Evolutionary conservation across 1,284 basidiomycete species (phyloP).

Genomic region (Phellinidium pouzarii): DNA sequence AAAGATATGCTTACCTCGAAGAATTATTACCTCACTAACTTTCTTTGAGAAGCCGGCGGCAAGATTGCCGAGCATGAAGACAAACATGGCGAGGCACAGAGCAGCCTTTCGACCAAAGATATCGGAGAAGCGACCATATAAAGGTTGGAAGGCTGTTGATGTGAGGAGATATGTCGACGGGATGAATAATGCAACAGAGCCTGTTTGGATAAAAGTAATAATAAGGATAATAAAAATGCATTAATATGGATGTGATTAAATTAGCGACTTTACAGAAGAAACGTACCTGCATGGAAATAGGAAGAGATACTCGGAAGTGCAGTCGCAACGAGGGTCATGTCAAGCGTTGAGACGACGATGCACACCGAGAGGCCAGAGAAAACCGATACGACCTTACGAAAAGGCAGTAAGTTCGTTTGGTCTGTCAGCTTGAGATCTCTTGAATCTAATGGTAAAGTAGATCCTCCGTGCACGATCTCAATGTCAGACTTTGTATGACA

Average conservation of each 20-base stretch:
- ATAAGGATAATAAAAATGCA: too few relatives aligned
- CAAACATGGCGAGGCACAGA: slow-evolving; percentile 49
- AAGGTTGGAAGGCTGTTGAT: slow-evolving; percentile 55
- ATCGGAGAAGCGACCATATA: slow-evolving; percentile 66
- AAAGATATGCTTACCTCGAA: slow-evolving; percentile 36
- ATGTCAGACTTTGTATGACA: too few relatives aligned
- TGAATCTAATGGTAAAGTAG: too few relatives aligned
- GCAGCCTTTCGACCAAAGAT: slow-evolving; percentile 71
- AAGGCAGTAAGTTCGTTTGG: slow-evolving; percentile 72
- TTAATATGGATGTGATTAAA: too few relatives aligned
- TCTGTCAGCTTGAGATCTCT: slow-evolving; percentile 51
- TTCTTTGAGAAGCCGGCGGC: slow-evolving; percentile 52
- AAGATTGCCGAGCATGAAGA: slow-evolving; percentile 60
- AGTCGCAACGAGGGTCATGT: slow-evolving; percentile 64
- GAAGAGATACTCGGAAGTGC: slow-evolving; percentile 62
- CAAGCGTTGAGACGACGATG: slow-evolving; percentile 48
- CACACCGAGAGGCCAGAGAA: slow-evolving; percentile 58
- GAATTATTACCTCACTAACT: slow-evolving; percentile 68
- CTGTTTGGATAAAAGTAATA: too few relatives aligned
- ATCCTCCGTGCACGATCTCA: background rate
- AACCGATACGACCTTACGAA: slow-evolving; percentile 55
- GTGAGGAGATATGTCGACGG: slow-evolving; percentile 61
- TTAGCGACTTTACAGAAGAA: too few relatives aligned
- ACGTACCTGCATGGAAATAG: slow-evolving; percentile 50
- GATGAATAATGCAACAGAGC: slow-evolving; percentile 64